These are phyloP conservation scores for Ustilago sp. DNA, from an alignment of 1,284 basidiomycete genomes.

Conservation along the genomic window DNA sequence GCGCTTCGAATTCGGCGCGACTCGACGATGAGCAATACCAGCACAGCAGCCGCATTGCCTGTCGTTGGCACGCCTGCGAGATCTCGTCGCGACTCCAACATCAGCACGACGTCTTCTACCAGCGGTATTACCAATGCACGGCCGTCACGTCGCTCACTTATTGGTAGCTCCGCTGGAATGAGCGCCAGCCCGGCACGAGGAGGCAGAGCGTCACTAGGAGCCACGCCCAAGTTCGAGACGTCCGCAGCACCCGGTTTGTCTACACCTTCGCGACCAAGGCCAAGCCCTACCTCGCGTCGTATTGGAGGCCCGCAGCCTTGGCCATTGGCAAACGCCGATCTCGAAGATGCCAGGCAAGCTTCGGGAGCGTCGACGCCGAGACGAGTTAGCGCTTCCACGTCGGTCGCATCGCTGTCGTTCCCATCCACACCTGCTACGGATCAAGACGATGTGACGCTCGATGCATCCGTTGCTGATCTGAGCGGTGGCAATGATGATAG, in stretches of 20 bases:
- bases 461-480: constrained; percentile 2
- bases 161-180: constrained; percentile 6
- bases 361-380: constrained; percentile 19
- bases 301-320: constrained; percentile 38
- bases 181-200: constrained; percentile 21
- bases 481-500: neutral
- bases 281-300: constrained; percentile 19
- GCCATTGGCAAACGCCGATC: constrained; percentile 27
- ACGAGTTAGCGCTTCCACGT: constrained; percentile 21
- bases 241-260: constrained; percentile 12
- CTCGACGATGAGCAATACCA: constrained; percentile 51
- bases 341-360: neutral
- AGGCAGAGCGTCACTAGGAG: constrained; percentile 28
- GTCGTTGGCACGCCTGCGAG: constrained; percentile 14
- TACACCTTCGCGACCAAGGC: constrained; percentile 41
- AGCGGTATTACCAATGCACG: constrained; percentile 25
- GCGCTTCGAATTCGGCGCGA: constrained; percentile 48
- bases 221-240: constrained; percentile 15
- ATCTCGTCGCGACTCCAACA: constrained; percentile 43
- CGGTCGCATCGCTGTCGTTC: constrained; percentile 34
- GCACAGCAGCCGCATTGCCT: constrained; percentile 15
- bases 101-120: constrained; percentile 40
- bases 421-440: constrained; percentile 27
- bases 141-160: constrained; percentile 29
- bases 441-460: constrained; percentile 2